These are phyloP conservation scores for Protostelium mycophagum DNA, from an alignment of 78 protist genomes.

Conservation along the genomic window DNA sequence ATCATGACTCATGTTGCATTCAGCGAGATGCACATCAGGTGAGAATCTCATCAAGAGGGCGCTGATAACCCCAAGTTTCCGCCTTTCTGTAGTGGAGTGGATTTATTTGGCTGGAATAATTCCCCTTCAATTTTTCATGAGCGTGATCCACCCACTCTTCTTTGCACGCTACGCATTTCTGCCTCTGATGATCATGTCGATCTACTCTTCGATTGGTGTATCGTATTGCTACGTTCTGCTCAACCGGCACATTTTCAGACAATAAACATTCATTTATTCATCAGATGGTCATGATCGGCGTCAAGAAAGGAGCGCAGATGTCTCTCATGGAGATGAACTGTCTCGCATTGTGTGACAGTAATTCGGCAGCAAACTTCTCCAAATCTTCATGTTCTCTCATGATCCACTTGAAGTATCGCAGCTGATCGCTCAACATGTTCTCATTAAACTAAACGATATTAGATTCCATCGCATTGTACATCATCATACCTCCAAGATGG, in stretches of 20 bases:
- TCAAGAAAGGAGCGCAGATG: background rate
- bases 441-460: background rate
- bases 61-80: background rate
- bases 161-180: conserved; percentile 21
- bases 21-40: background rate
- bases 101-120: conserved; percentile 7
- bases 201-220: conserved; percentile 34
- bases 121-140: conserved; percentile 19
- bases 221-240: too few relatives aligned
- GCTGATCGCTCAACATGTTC: background rate
- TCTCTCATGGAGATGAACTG: background rate
- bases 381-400: background rate
- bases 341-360: background rate
- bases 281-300: background rate
- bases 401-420: background rate
- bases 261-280: too few relatives aligned
- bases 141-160: conserved; percentile 13
- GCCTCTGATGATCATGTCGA: conserved; percentile 35
- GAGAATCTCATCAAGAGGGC: background rate
- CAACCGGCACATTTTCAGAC: too few relatives aligned
- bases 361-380: background rate
- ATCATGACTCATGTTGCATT: background rate
- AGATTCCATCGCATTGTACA: background rate
- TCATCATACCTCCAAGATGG: background rate
- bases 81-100: conserved; percentile 8